A percentile compares a stretch with the other conserved stretches of the same genome.
These are phyloP conservation scores for Trypanosoma congolense DNA, from an alignment of 208 protist genomes.

Conservation along the genomic window DNA sequence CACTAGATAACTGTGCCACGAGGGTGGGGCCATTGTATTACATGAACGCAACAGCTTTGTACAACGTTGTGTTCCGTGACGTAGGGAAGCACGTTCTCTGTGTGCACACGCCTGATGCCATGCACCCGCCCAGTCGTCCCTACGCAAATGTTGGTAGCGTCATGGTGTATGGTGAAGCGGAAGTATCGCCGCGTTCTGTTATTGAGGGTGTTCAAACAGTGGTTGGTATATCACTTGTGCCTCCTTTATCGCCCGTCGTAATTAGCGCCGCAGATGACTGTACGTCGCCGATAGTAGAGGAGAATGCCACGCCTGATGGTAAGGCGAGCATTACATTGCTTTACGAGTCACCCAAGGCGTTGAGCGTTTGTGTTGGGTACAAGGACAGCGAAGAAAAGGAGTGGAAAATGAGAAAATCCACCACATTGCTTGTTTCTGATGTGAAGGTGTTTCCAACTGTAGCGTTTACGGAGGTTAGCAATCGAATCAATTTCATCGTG, in stretches of 20 bases:
- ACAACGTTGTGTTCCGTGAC: slow-evolving; percentile 29
- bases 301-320: slow-evolving; percentile 27
- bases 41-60: slow-evolving; percentile 23
- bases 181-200: slow-evolving; percentile 31
- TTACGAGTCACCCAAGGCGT: slow-evolving; percentile 8
- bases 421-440: slow-evolving; percentile 17
- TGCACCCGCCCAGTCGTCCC: background rate
- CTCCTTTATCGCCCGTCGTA: slow-evolving; percentile 26
- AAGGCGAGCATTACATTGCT: slow-evolving; percentile 20
- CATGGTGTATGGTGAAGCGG: slow-evolving; percentile 40
- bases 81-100: slow-evolving; percentile 49
- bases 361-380: slow-evolving; percentile 59
- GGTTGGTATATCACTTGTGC: slow-evolving; percentile 28
- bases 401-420: slow-evolving; percentile 17
- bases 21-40: slow-evolving; percentile 2
- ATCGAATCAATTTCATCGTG: slow-evolving; percentile 39
- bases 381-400: slow-evolving; percentile 15
- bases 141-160: slow-evolving; percentile 30
- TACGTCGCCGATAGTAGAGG: slow-evolving; percentile 18
- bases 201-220: slow-evolving; percentile 23
- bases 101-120: slow-evolving; percentile 24
- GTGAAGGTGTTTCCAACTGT: slow-evolving; percentile 25
- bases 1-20: slow-evolving; percentile 1
- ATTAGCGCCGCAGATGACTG: slow-evolving; percentile 18
- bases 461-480: slow-evolving; percentile 24